Conservation (phyloP, 148 eudicot genomes). For the Chenopodium berlandieri region DNA sequence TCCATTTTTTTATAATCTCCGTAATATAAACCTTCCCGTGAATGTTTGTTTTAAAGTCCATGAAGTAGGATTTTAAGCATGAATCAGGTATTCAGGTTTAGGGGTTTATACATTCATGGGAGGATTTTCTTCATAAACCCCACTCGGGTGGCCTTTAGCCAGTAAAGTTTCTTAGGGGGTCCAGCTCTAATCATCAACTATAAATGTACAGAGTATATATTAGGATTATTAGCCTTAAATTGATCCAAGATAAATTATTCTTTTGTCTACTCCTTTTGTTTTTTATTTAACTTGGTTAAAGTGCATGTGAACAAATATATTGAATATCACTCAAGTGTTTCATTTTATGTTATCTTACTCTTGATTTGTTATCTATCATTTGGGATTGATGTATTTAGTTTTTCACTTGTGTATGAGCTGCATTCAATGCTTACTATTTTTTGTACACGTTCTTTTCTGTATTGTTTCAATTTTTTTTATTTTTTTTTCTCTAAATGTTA, state of each 20-base stretch:
- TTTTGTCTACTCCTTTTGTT: neutral
- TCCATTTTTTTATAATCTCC: no score
- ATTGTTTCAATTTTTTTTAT: neutral
- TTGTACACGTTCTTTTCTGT: neutral
- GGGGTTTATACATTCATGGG: no score
- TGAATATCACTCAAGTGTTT: neutral
- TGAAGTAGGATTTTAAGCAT: no score
- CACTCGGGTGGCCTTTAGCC: neutral
- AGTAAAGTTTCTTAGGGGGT: neutral
- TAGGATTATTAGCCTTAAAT: neutral
- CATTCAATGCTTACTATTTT: constrained; percentile 1
- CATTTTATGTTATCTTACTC: neutral
- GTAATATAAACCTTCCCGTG: no score
- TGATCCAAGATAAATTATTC: neutral
- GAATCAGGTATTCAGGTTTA: no score
- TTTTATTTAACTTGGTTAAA: neutral
- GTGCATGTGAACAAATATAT: neutral
- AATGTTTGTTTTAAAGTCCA: no score
- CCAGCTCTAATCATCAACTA: neutral
- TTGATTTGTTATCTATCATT: neutral
- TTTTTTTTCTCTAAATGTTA: neutral
- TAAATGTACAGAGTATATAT: neutral
- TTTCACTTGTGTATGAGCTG: neutral
- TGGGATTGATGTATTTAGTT: neutral
- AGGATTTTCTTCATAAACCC: neutral